Evolutionary conservation across 306 rosid genomes (phyloP).

Genomic region (Castanea crenata): DNA sequence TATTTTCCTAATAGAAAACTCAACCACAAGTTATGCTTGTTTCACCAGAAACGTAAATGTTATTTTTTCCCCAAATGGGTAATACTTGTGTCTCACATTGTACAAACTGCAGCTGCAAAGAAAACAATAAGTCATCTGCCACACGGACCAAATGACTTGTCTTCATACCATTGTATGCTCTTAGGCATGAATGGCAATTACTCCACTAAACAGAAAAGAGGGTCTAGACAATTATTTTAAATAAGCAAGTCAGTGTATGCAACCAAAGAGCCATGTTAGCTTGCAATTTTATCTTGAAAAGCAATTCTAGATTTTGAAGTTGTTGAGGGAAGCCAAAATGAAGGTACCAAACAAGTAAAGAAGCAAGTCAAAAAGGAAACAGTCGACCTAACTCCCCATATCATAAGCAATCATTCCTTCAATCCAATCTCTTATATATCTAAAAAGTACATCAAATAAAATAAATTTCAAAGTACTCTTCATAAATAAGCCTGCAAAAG

Average conservation of each 20-base stretch:
- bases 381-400: neutral
- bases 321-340: neutral
- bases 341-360: neutral
- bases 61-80: no score
- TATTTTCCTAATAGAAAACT: no score
- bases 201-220: neutral
- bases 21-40: neutral
- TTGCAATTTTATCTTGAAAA: neutral
- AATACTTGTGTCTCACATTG: no score
- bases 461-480: neutral
- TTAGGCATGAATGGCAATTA: neutral
- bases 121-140: neutral
- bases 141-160: neutral
- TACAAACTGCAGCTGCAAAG: no score
- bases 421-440: neutral
- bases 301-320: neutral
- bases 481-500: neutral
- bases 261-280: neutral
- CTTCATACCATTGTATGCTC: neutral
- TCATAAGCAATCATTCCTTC: neutral
- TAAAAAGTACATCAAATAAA: neutral
- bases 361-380: neutral
- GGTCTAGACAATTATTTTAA: neutral
- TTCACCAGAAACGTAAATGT: neutral
- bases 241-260: neutral